These are phyloP conservation scores for Leucocoprinus birnbaumii DNA, from an alignment of 768 basidiomycete genomes.

Conservation along the genomic window DNA sequence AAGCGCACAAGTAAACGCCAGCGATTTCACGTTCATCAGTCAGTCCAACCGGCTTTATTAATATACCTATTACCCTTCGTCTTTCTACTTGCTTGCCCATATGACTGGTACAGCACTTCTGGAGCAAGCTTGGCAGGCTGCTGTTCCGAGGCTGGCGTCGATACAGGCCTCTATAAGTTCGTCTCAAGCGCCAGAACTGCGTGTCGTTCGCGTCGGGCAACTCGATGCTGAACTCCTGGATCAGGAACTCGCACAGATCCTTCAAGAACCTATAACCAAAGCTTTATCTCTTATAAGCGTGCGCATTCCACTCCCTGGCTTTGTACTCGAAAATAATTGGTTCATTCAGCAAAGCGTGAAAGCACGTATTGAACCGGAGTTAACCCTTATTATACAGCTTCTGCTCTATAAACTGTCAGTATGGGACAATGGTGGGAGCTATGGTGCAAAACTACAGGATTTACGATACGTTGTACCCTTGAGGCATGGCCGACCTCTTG, in stretches of 20 bases:
- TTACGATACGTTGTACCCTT: slow-evolving; percentile 51
- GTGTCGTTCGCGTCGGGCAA: slow-evolving; percentile 82
- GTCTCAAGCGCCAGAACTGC: slow-evolving; percentile 28
- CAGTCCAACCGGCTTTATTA: no score
- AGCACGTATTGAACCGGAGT: slow-evolving; percentile 69
- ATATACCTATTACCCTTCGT: no score
- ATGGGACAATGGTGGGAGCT: slow-evolving; percentile 78
- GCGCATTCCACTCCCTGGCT: slow-evolving; percentile 21
- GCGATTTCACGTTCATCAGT: neutral
- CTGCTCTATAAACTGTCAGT: slow-evolving; percentile 79
- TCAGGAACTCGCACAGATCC: slow-evolving; percentile 76
- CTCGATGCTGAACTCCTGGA: slow-evolving; percentile 91
- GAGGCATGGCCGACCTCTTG: slow-evolving; percentile 18
- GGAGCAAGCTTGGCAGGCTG: slow-evolving; percentile 62
- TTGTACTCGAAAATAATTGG: slow-evolving; percentile 1
- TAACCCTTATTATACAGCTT: slow-evolving; percentile 66
- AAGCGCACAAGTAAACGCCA: slow-evolving; percentile 5
- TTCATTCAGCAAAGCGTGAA: slow-evolving; percentile 49
- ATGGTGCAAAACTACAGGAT: slow-evolving; percentile 82
- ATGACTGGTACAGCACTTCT: slow-evolving; percentile 33
- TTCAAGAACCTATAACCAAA: slow-evolving; percentile 78
- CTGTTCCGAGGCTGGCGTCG: slow-evolving; percentile 49
- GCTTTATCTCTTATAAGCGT: slow-evolving; percentile 71
- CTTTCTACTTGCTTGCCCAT: slow-evolving; percentile 11
- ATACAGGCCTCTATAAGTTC: slow-evolving; percentile 40